Evolutionary conservation across 331 rosid species (phyloP).

Genomic region (Stylosanthes scabra): DNA sequence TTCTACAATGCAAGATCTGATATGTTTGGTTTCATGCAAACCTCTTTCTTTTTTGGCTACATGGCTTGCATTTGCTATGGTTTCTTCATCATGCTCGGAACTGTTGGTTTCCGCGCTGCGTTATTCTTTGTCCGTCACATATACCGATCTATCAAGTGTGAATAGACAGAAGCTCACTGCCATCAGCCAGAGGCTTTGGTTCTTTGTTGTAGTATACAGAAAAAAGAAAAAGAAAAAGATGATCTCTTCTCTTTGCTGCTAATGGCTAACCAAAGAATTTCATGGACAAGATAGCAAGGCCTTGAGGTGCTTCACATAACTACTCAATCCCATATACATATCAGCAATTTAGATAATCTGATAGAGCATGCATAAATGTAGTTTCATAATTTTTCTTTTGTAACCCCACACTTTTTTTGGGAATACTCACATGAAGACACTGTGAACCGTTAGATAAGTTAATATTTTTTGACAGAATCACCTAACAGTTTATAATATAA

Average conservation of each 20-base stretch:
- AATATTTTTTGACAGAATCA: too few species aligned
- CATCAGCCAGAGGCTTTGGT: slow-evolving; percentile 21
- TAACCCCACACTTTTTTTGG: too few species aligned
- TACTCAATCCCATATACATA: background rate
- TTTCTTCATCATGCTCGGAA: slow-evolving; percentile 66
- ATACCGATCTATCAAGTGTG: slow-evolving; percentile 55
- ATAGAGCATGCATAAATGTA: slow-evolving; percentile 4
- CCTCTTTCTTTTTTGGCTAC: slow-evolving; percentile 63
- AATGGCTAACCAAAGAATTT: slow-evolving; percentile 14
- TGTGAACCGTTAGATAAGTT: too few species aligned
- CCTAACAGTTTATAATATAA: too few species aligned
- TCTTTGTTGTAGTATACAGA: slow-evolving; percentile 20
- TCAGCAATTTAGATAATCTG: background rate
- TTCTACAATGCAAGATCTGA: slow-evolving; percentile 59
- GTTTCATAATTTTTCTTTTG: background rate
- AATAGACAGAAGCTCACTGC: slow-evolving; percentile 38
- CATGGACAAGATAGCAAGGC: background rate
- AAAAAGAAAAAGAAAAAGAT: background rate
- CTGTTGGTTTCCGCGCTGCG: slow-evolving; percentile 56
- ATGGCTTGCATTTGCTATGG: slow-evolving; percentile 67
- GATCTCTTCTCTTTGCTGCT: slow-evolving; percentile 25
- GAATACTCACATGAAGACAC: too few species aligned
- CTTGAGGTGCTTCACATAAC: slow-evolving; percentile 12
- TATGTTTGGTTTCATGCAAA: slow-evolving; percentile 67
- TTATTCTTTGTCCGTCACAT: slow-evolving; percentile 57